These are phyloP conservation scores for Wickerhamiella azyma DNA, from an alignment of 805 yeast genomes.

Conservation along the genomic window DNA sequence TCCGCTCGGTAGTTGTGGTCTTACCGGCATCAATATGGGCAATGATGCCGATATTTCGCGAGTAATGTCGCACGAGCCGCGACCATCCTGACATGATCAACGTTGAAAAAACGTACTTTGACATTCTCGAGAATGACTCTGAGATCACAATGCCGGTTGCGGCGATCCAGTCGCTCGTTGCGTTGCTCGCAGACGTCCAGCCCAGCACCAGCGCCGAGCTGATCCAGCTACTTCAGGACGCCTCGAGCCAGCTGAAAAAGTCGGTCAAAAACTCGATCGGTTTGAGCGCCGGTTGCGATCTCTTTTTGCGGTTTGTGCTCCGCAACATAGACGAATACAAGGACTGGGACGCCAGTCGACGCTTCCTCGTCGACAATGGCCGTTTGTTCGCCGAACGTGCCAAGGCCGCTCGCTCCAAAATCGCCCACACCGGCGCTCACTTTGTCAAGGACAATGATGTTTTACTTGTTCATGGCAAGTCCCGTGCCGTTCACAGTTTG, in stretches of 20 bases:
- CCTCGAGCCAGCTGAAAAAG: constrained; percentile 58
- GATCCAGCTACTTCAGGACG: constrained; percentile 64
- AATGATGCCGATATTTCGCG: constrained; percentile 81
- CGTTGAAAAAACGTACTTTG: constrained; percentile 65
- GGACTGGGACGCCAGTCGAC: constrained; percentile 90
- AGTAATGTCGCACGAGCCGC: constrained; percentile 2
- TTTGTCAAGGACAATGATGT: constrained; percentile 88
- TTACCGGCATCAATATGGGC: constrained; percentile 99
- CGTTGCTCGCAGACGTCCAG: constrained; percentile 64
- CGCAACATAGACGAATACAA: constrained; percentile 71
- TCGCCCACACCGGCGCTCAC: constrained; percentile 76
- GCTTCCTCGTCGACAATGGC: constrained; percentile 84
- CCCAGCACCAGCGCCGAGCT: constrained; percentile 92
- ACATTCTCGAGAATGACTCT: constrained; percentile 74
- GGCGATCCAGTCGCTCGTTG: constrained; percentile 87
- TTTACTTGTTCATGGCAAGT: constrained; percentile 76
- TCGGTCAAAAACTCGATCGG: constrained; percentile 86
- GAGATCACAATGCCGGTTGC: constrained; percentile 99
- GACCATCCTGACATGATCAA: constrained; percentile 39
- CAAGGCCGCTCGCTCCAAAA: constrained; percentile 72
- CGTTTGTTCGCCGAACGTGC: constrained; percentile 84
- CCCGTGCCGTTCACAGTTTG: constrained; percentile 76
- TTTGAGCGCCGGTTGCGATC: constrained; percentile 92
- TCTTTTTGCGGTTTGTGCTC: constrained; percentile 84
- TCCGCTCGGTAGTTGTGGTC: constrained; percentile 92